These are phyloP conservation scores for Mortierella hygrophila DNA, from an alignment of 192 early-diverging fungal genomes.

Conservation along the genomic window DNA sequence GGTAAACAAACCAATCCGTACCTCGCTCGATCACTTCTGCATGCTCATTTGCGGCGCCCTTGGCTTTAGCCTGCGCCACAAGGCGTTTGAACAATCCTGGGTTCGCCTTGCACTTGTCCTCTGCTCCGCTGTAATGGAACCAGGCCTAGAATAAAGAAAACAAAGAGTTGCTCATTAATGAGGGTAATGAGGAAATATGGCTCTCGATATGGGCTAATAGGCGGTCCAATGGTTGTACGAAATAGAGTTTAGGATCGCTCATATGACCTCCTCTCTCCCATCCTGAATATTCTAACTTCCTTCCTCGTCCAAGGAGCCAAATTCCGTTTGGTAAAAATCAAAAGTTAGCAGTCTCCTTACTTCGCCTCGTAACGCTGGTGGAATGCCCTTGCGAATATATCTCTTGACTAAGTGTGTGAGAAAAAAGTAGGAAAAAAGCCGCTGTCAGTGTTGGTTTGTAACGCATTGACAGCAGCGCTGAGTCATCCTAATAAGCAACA, in stretches of 20 bases:
- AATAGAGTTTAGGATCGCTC: neutral
- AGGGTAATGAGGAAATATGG: conserved; percentile 2
- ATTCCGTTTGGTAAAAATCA: conserved; percentile 5
- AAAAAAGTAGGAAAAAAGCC: conserved; percentile 9
- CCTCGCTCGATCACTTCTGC: conserved; percentile 78
- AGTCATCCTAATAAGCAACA: too few relatives aligned
- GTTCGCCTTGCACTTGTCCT: conserved; percentile 66
- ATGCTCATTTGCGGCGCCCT: conserved; percentile 71
- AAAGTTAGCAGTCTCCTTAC: conserved; percentile 41
- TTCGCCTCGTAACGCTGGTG: conserved; percentile 71
- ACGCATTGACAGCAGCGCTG: neutral
- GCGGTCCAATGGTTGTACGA: neutral
- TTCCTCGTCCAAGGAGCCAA: neutral
- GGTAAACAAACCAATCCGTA: conserved; percentile 34
- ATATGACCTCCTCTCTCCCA: neutral
- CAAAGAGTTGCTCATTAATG: neutral
- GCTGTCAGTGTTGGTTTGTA: neutral
- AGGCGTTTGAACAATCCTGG: conserved; percentile 70
- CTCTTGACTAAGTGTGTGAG: conserved; percentile 68
- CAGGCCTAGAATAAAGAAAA: conserved; percentile 60
- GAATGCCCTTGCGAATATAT: conserved; percentile 85
- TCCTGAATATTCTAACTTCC: neutral
- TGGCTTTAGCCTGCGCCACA: conserved; percentile 50
- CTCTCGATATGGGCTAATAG: neutral
- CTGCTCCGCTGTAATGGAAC: conserved; percentile 81